A percentile compares a stretch with the other conserved stretches of the same genome.
Evolutionary conservation across 2,329 filamentous ascomycete species (phyloP).

Genomic region (Colletotrichum chrysophilum): DNA sequence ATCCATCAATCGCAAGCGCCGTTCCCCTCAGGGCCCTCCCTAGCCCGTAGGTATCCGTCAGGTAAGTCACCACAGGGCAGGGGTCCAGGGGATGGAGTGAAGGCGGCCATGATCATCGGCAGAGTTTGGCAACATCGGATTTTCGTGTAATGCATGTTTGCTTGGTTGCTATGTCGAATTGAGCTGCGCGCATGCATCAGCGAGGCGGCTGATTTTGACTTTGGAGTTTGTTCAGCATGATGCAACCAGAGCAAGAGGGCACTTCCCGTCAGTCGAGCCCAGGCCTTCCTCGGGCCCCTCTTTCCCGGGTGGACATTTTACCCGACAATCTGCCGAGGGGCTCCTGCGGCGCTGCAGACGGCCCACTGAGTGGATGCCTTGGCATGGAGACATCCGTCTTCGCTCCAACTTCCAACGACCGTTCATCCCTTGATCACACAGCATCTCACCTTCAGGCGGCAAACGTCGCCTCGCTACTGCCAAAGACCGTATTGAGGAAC

Average conservation of each 20-base stretch:
- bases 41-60: background rate
- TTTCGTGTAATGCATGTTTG: background rate
- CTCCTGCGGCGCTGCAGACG: background rate
- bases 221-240: background rate
- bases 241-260: background rate
- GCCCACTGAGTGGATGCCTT: background rate
- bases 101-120: background rate
- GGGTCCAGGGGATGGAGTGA: background rate
- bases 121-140: constrained; percentile 9
- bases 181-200: background rate
- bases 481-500: background rate
- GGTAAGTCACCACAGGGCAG: background rate
- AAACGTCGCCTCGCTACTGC: background rate
- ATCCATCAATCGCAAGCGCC: background rate
- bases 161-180: background rate
- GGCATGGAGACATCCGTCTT: background rate
- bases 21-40: background rate
- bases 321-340: background rate
- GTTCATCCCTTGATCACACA: background rate
- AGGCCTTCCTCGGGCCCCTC: background rate
- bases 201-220: background rate
- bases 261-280: background rate
- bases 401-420: background rate
- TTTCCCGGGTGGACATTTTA: background rate
- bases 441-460: background rate